These are phyloP conservation scores for Diplotaxis tenuifolia DNA, from an alignment of 345 rosid genomes.

Conservation along the genomic window DNA sequence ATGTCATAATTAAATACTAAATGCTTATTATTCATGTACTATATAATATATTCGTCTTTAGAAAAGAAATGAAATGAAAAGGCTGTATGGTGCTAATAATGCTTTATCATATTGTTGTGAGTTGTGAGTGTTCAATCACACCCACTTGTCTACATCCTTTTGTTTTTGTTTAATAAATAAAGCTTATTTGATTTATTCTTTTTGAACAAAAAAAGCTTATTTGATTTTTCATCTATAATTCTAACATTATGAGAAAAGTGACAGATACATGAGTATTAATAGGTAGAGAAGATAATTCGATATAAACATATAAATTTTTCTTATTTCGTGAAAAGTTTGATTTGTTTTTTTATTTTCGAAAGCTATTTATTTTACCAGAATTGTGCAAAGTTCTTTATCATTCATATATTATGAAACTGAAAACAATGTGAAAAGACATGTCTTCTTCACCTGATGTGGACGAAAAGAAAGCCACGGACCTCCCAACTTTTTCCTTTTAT, in stretches of 20 bases:
- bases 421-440: constrained; percentile 21
- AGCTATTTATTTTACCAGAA: constrained; percentile 1
- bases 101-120: constrained; percentile 28
- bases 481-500: constrained; percentile 5
- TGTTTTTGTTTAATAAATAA: not conserved
- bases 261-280: not conserved
- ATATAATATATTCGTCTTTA: not conserved
- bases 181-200: too few species aligned
- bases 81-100: constrained; percentile 31
- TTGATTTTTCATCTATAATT: constrained; percentile 9
- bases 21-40: constrained; percentile 15
- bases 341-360: constrained; percentile 15
- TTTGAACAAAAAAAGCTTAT: not conserved
- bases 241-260: constrained; percentile 14
- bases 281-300: not conserved
- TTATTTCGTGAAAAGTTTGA: not conserved
- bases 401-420: constrained; percentile 12
- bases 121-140: constrained; percentile 19
- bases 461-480: constrained; percentile 23
- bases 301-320: not conserved
- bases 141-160: constrained; percentile 24
- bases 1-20: constrained; percentile 8
- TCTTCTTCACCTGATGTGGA: constrained; percentile 27
- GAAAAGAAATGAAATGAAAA: not conserved
- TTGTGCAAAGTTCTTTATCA: constrained; percentile 26